Evolutionary conservation across 352 stramenopile genomes (phyloP), one percentile per base, ranked within the genome.

Genomic region (Globisporangium sylvaticum): DNA sequence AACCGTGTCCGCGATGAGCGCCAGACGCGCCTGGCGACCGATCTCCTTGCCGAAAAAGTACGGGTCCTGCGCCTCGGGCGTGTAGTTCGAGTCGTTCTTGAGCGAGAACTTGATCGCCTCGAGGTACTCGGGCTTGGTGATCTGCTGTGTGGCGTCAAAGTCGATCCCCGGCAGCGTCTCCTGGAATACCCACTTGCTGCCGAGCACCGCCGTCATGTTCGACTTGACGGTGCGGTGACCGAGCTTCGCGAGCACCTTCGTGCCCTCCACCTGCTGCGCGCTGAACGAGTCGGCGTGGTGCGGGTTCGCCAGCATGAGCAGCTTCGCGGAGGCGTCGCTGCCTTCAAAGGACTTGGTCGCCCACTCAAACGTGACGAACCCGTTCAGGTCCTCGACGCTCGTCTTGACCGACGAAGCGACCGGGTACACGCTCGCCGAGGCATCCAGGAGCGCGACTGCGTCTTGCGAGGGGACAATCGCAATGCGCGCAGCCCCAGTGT

Each of bases 41-140:
- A 94, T 80, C 66, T 97, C 84, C 69, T 97, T 97, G 60, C 90
- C 88, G 61, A 96, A 97, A 56, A 82, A 91, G 76, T 96, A 97
- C 39, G 87, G 81, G 18, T 93, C 84, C 46, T 82, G 56, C 10
- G 86, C 84, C 42, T 74, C 71, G 0, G 83, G 85, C 3, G 76
- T 83, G 73, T 88, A 92, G 58, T 81, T 86, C 2, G 84, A 84
- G 73, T 94, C 85, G 46, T 89, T 88, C 4, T 67, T 62, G 34
- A 95, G 65, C 22, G 83, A 69, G 31, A 74, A 68, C 54, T 79
- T 75, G 60, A 92, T 91, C 14, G 73, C 84, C 3, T 81, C 70
- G 4, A 88, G 31, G 20, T 74, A 60, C 57, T 76, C 67, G 12
- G 80, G 73, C 32, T 80, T 61, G 15, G 79, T 69, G 55, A 74